Evolutionary conservation across 345 rosid species (phyloP), one percentile per base, ranked within the genome.

Genomic region (Citropsis articulata): DNA sequence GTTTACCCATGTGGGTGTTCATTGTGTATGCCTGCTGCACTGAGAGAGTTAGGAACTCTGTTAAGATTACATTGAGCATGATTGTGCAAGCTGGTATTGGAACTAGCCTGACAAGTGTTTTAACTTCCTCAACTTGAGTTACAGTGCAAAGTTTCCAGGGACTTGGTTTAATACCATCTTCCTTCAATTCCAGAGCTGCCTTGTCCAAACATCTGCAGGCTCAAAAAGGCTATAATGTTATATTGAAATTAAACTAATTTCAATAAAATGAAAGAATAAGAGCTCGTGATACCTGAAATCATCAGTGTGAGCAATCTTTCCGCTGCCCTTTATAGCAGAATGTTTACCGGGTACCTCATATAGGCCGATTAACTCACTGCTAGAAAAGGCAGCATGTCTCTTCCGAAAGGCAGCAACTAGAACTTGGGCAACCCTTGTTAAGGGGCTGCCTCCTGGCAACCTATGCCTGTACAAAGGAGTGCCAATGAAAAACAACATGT

Each of bases 381-480:
- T 89, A 7, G 91, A 85, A 69, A 95, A 95, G 50, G 85, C 77
- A 4, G 84, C 84, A 42, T 85, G 85, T 77, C 94, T 83, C 83
- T 91, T 95, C 65, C 84, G 87, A 53, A 87, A 90, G 48, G 98
- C 94, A 2, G 97, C 98, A 14, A 84, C 93, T 9, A 95, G 87
- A 56, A 95, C 98, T 81, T 95, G 97, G 42, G 95, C 98, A 8
- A 95, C 94, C 73, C 98, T 80, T 3, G 98, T 91, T 77, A 95
- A 80, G 35, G 98, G 98, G 86, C 98, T 95, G 79, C 98, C 97
- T 83, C 98, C 98, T 1, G 98, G 98, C 88, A 94, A 83, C 81
- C 98, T 89, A 75, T 94, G 98, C 36, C 98, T 84, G 84, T 94
- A 94, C 71, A 94, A 74, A 74, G 97, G 97, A 78, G 98, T 94